Evolutionary conservation across 352 stramenopile genomes (phyloP), one percentile per base, ranked within the genome.

Genomic region (Plasmopara viticola): DNA sequence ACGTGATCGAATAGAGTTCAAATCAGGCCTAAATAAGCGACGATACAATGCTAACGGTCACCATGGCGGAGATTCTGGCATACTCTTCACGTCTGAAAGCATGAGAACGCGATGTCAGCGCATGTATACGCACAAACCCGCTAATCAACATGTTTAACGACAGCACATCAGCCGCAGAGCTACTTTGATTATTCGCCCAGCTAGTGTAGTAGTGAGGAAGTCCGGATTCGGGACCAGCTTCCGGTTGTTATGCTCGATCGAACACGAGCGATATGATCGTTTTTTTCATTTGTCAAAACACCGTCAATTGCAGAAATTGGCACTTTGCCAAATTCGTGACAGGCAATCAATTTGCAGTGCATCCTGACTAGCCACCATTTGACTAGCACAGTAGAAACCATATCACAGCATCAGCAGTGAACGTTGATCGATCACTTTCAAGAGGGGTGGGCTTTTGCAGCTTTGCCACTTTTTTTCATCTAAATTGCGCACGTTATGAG

Each of bases 11-110:
- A 60, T 61, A 6, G 48, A 59, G 12, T 71, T 60, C 4, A 64
- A 43, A 6, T 63, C 64, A 74, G 25, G 86, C 37, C 28, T 70
- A 65, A 14, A 66, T 62, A 12, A 83, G 53, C 0, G 64, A 66
- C 2, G 60, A 58, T 10, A 81, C 52, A 2, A 87, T 62, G 29
- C 81, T 58, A 0, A 55, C 47, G 30, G 62, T 70, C 8, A 56
- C 49, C 15, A 87, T 15, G 84, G 43, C 13, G 62, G 68, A 45
- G 78, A 87, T 3, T 58, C 44, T 28, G 86, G 48, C 42, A 87
- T 56, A 25, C 73, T 67, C 28, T 74, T 54, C n/a, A 87, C 67
- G 25, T 80, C 61, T 8, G 30, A 56, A 30, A 80, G 53, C 28
- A 77, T 84, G 7, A 64, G 50, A 31, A 78, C 48, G 28, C 48